These are phyloP conservation scores for Didymellaceae sp. DNA, from an alignment of 2,329 filamentous ascomycete species.

Conservation along the genomic window DNA sequence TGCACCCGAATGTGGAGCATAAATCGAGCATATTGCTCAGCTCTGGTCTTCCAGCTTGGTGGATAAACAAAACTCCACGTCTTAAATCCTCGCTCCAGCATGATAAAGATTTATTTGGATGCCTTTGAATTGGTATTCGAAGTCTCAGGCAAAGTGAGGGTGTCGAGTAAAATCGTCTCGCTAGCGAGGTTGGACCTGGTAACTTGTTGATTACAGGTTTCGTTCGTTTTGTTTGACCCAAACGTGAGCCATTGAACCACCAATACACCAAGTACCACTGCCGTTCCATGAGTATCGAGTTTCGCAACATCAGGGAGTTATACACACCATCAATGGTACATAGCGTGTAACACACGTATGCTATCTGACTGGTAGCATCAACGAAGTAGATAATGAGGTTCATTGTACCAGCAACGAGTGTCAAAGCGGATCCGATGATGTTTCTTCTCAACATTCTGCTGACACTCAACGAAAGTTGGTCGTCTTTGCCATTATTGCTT, in stretches of 20 bases:
- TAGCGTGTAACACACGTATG: background rate
- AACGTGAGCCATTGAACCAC: constrained; percentile 2
- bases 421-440: background rate
- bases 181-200: too few relatives aligned
- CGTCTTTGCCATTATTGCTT: background rate
- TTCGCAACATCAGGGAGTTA: background rate
- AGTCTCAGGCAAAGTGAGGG: too few relatives aligned
- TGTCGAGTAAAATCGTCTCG: too few relatives aligned
- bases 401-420: background rate
- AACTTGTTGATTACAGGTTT: too few relatives aligned
- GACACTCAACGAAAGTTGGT: background rate
- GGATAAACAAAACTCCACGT: too few relatives aligned
- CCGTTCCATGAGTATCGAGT: background rate
- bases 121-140: too few relatives aligned
- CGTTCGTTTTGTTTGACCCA: background rate
- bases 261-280: background rate
- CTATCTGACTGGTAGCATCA: constrained; percentile 2
- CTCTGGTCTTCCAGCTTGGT: too few relatives aligned
- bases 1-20: too few relatives aligned
- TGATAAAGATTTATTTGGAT: too few relatives aligned
- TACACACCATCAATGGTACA: background rate
- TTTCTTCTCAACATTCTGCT: background rate
- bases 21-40: too few relatives aligned
- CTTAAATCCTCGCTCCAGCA: too few relatives aligned
- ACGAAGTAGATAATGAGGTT: background rate